Evolutionary conservation across 306 rosid species (phyloP).

Genomic region (Cicer bijugum): DNA sequence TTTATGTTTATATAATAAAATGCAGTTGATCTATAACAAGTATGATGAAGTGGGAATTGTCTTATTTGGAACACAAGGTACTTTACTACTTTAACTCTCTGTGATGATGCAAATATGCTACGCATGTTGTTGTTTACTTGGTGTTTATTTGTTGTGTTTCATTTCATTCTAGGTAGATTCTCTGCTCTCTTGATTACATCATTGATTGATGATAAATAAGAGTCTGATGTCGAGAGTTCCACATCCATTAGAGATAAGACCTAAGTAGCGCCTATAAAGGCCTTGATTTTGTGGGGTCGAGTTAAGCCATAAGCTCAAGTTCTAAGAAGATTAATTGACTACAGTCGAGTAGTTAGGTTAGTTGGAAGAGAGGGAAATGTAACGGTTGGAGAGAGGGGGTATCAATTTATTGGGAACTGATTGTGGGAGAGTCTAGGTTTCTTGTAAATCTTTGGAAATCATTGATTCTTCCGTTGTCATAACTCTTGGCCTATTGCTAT

Average conservation of each 20-base stretch:
- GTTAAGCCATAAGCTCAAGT: not conserved
- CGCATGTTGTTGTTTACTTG: constrained; percentile 16
- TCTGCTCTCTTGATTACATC: not conserved
- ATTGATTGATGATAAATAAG: not conserved
- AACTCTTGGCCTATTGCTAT: not conserved
- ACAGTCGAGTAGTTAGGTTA: not conserved
- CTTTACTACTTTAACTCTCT: constrained; percentile 14
- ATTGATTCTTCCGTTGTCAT: not conserved
- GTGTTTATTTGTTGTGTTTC: constrained; percentile 14
- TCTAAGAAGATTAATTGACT: not conserved
- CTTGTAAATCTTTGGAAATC: not conserved
- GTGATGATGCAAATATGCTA: not conserved
- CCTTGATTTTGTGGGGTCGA: not conserved
- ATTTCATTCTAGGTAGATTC: constrained; percentile 4
- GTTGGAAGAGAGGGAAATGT: not conserved
- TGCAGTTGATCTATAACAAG: constrained; percentile 71
- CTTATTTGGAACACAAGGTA: constrained; percentile 86
- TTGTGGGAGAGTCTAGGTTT: not conserved
- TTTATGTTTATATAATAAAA: constrained; percentile 6
- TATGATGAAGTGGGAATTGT: constrained; percentile 76
- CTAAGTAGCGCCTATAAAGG: not conserved
- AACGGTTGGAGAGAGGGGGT: not conserved
- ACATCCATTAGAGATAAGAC: not conserved
- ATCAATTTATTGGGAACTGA: not conserved
- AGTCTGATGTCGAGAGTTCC: not conserved